A percentile compares a stretch with the other conserved stretches of the same genome.
These are phyloP conservation scores for Alternaria novae-zelandiae DNA, from an alignment of 2,329 filamentous ascomycete genomes.

Conservation along the genomic window DNA sequence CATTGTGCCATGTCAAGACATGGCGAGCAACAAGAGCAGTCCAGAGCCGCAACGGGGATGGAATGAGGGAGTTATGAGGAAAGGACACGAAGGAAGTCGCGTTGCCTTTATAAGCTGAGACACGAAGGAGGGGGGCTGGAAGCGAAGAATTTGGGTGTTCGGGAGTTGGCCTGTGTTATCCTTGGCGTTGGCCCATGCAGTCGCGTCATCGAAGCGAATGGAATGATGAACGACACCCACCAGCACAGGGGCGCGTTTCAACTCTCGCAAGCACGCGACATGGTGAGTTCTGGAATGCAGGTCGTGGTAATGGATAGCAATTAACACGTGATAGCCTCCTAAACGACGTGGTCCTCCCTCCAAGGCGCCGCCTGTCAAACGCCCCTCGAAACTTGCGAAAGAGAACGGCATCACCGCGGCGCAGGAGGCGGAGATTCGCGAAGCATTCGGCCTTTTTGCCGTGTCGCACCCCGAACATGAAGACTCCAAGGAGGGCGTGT, in stretches of 20 bases:
- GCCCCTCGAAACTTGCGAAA: slow-evolving; percentile 87
- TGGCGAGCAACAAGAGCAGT: not conserved
- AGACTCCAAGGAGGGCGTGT: slow-evolving; percentile 66
- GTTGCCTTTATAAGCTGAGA: not conserved
- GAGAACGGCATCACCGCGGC: slow-evolving; percentile 84
- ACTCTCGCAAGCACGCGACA: slow-evolving; percentile 8
- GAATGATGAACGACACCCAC: not conserved
- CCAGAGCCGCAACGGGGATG: not conserved
- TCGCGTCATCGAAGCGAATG: slow-evolving; percentile 26
- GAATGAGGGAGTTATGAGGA: not conserved
- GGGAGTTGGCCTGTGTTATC: not conserved
- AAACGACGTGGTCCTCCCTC: slow-evolving; percentile 36
- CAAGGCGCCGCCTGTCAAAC: slow-evolving; percentile 44
- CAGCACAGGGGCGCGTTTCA: not conserved
- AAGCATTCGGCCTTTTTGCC: slow-evolving; percentile 84
- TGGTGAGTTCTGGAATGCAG: slow-evolving; percentile 19
- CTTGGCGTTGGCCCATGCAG: slow-evolving; percentile 13
- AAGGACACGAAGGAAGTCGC: not conserved
- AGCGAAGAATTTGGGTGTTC: slow-evolving; percentile 7
- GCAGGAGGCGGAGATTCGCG: slow-evolving; percentile 88
- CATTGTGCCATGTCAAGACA: not conserved
- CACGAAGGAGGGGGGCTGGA: not conserved
- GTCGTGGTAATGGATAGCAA: not conserved
- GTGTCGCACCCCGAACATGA: slow-evolving; percentile 60
- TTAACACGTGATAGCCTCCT: slow-evolving; percentile 31